A percentile compares a stretch with the other conserved stretches of the same genome.
These are phyloP conservation scores for Thelonectria blattea DNA, from an alignment of 2,329 filamentous ascomycete species.

Conservation along the genomic window DNA sequence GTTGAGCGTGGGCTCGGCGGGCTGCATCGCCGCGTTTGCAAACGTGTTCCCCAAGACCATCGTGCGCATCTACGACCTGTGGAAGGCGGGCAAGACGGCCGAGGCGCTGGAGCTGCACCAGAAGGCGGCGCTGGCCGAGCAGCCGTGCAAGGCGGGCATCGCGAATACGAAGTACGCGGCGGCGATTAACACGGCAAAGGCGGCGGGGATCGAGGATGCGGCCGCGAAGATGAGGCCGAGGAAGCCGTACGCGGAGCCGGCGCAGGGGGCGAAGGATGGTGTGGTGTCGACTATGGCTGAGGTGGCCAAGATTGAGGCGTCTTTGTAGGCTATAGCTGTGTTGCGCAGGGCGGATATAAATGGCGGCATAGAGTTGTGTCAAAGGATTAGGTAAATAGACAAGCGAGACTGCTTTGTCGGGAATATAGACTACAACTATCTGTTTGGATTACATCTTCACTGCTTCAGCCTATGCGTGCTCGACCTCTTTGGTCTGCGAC, in stretches of 20 bases:
- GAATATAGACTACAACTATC: neutral
- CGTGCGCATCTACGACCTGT: slow-evolving; percentile 65
- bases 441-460: neutral
- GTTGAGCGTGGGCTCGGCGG: slow-evolving; percentile 62
- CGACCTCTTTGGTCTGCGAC: slow-evolving; percentile 23
- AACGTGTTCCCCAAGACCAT: slow-evolving; percentile 67
- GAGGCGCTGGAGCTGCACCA: slow-evolving; percentile 68
- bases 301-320: slow-evolving; percentile 50
- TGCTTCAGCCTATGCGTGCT: slow-evolving; percentile 22
- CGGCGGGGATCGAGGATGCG: slow-evolving; percentile 60
- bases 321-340: slow-evolving; percentile 14
- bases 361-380: neutral
- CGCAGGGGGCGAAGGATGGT: slow-evolving; percentile 50
- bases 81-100: slow-evolving; percentile 58
- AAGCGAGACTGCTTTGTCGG: neutral
- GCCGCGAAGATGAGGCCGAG: slow-evolving; percentile 64
- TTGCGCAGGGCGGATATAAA: neutral
- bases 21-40: slow-evolving; percentile 67
- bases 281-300: slow-evolving; percentile 49
- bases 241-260: slow-evolving; percentile 61
- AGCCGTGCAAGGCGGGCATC: slow-evolving; percentile 70
- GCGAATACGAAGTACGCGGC: slow-evolving; percentile 72
- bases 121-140: slow-evolving; percentile 69
- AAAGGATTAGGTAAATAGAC: neutral
- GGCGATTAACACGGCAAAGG: slow-evolving; percentile 62